Base-by-base conservation (phyloP, 2,329 filamentous ascomycete genomes). In the Fusarium miscanthi region DNA sequence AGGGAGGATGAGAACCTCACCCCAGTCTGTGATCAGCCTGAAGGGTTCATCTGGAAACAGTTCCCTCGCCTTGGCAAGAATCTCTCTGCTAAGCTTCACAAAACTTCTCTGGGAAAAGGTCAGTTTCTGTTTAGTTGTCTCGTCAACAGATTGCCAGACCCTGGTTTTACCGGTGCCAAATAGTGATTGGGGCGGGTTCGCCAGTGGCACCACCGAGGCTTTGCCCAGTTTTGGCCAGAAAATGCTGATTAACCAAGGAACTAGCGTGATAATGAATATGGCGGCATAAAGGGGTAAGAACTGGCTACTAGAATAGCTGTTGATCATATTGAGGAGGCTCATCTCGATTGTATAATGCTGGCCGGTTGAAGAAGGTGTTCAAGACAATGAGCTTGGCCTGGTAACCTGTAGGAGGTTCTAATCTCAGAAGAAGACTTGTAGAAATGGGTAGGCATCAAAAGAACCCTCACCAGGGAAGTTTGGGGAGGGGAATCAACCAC, bases 381-480 rank as follows among this genome's bases (percentile, higher is more conserved):
- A 17, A 19, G 21, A 23, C 0, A 23, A 23, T 1, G 21, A 9
- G 13, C 14, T 3, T 9, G 2, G 14, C 23, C 5, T 2, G n/a
- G 10, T 27, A 8, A 1, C 27, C 12, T 27, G 12, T 14, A 11
- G 1, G 19, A 30, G 13, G 9, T 8, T n/a, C 13, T 4, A 8
- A 16, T 11, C 13, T 11, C 25, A 14, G 19, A 6, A 16, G 3
- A 16, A 11, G 9, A 4, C 8, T 5, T 16, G 23, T 0, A 19
- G 19, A 48, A 48, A 8, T n/a, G 9, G 13, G 12, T 48, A 27
- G 19, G 19, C 19, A 48, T 16, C 19, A 30, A 8, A 13, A 8
- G 6, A n/a, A n/a, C 13, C 25, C 19, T n/a, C 9, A 17, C 6
- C 0, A n/a, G 3, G 2, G 13, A 16, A n/a, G 3, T 3, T 12